A percentile compares a stretch with the other conserved stretches of the same genome.
phyloP scores from a whole-genome alignment of 441 rosid genomes.

The Mallotus japonicus region DNA sequence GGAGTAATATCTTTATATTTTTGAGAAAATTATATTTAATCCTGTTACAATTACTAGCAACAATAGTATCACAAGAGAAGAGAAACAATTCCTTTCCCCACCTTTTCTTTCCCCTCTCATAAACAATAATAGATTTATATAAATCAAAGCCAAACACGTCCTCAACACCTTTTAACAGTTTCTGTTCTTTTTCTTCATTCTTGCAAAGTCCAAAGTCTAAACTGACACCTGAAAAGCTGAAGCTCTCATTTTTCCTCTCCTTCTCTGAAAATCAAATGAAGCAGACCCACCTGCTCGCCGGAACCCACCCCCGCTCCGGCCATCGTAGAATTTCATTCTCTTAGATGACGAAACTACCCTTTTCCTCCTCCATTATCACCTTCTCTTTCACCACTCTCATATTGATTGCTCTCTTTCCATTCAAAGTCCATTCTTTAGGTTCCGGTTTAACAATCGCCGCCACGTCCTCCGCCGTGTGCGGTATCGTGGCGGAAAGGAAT shows the following conservation, averaged over 20 bases:
- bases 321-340: constrained; percentile 16
- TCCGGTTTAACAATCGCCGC: constrained; percentile 73
- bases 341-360: constrained; percentile 46
- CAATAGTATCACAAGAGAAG: not conserved
- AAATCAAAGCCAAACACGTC: not conserved
- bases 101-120: not conserved
- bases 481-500: constrained; percentile 46
- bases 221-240: not conserved
- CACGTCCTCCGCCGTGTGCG: constrained; percentile 64
- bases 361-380: constrained; percentile 12
- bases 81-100: too few relatives aligned
- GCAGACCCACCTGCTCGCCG: constrained; percentile 1
- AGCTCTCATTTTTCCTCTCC: constrained; percentile 9
- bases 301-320: constrained; percentile 14
- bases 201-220: not conserved
- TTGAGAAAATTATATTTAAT: too few relatives aligned
- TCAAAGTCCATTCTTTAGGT: constrained; percentile 52
- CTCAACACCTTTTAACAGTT: not conserved
- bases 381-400: constrained; percentile 6
- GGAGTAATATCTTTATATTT: too few relatives aligned
- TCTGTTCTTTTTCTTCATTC: too few relatives aligned
- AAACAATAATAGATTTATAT: not conserved
- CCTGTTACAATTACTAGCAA: not conserved
- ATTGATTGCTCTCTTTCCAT: constrained; percentile 21
- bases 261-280: not conserved